These are phyloP conservation scores for Histomonas meleagridis DNA, from an alignment of 208 protist genomes.

Conservation along the genomic window DNA sequence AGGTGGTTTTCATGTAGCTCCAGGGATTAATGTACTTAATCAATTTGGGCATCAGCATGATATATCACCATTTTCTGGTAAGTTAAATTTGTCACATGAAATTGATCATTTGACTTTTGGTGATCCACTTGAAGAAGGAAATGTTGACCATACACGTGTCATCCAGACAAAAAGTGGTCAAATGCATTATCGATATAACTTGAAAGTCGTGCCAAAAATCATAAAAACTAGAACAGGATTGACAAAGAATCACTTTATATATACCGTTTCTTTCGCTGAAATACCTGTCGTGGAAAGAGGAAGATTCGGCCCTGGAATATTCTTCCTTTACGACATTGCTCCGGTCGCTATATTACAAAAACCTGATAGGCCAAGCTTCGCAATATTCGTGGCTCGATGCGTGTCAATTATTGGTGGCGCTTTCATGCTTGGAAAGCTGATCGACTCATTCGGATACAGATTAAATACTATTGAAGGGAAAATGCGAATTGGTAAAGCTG, in stretches of 20 bases:
- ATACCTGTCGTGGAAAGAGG: neutral
- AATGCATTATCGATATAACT: conserved; percentile 10
- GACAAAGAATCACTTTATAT: neutral
- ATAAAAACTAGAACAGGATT: neutral
- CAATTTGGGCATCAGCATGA: neutral
- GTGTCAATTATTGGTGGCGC: neutral
- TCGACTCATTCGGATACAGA: conserved; percentile 31
- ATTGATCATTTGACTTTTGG: conserved; percentile 8
- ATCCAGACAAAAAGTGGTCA: neutral
- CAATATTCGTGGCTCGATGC: neutral
- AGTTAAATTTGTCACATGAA: neutral
- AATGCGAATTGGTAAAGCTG: neutral
- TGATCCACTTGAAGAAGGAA: neutral
- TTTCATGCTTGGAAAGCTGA: neutral
- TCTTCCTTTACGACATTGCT: conserved; percentile 7
- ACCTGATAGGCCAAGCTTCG: neutral
- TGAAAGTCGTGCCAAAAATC: neutral
- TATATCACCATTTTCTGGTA: neutral
- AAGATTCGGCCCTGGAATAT: conserved; percentile 10
- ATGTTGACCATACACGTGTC: neutral
- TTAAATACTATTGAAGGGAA: conserved; percentile 9
- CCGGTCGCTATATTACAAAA: neutral
- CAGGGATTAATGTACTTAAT: neutral
- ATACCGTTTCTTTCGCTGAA: neutral
- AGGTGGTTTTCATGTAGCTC: neutral